Base-by-base conservation (phyloP, 805 yeast genomes). In the Saturnispora dispora region DNA sequence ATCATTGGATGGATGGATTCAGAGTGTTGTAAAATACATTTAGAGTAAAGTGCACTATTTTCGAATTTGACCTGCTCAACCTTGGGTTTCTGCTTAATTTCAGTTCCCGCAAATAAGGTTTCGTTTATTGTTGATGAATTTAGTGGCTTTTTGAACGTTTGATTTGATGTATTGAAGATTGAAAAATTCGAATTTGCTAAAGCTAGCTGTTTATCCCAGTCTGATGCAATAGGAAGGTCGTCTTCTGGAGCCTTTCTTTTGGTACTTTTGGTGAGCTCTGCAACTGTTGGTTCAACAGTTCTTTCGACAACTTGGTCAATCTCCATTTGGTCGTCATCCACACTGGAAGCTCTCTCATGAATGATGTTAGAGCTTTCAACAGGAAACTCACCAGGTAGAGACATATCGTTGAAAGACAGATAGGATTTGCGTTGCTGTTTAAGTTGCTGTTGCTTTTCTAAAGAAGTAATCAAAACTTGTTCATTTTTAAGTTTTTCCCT, bases 171-270 rank as follows among this genome's bases (percentile, higher is more conserved):
- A 42, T 63, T 64, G 51, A 67, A 67, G 50, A 62, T 73, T 5
- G 82, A 74, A 20, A 54, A 63, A 41, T 74, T 61, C 33, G 74
- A 76, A 54, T 72, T 70, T 0, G 81, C 68, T n/a, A 83, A 59
- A 45, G 73, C 75, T 46, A 85, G 62, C 59, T 85, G 91, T 13
- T 74, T 70, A 23, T 77, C 70, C 91, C 95, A 86, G 55, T 82
- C 76, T 32, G 71, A 71, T 6, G 83, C 73, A 1, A 72, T 71
- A 1, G 80, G 76, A 41, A 80, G 61, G 45, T 52, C 17, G 46
- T 40, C 2, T 15, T 23, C 13, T 30, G 30, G 2, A 32, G 46
- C 44, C 17, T 37, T 28, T 9, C 45, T 41, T 11, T 61, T 30
- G 41, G 50, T 51, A 25, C 33, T 30, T 20, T 47, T 46, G 10